phyloP scores from a whole-genome alignment of 2,329 filamentous ascomycete genomes.

The Colletotrichum aenigma region DNA sequence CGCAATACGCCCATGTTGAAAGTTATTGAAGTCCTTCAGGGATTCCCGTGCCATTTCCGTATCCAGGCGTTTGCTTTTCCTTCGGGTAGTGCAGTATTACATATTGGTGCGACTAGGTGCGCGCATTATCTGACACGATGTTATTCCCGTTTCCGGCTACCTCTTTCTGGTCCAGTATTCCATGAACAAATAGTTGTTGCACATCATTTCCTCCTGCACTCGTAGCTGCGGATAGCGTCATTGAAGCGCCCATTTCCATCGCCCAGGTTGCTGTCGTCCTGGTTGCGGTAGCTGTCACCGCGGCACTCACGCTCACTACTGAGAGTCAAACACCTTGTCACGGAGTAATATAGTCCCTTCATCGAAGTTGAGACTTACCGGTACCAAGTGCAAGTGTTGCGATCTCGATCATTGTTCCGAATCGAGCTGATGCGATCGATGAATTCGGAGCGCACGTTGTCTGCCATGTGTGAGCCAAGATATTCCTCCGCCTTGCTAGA shows the following conservation, averaged over 20 bases:
- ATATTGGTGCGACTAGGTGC: not conserved
- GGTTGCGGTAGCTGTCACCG: not conserved
- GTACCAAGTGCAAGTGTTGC: not conserved
- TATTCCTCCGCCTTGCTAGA: not conserved
- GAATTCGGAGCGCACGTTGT: not conserved
- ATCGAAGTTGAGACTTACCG: not conserved
- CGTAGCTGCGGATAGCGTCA: not conserved
- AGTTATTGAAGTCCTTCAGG: not conserved
- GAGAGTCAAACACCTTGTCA: not conserved
- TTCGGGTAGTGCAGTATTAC: not conserved
- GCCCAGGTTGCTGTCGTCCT: not conserved
- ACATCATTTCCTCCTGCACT: not conserved
- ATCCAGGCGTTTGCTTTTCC: not conserved
- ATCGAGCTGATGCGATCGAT: not conserved
- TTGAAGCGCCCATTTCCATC: constrained; percentile 1
- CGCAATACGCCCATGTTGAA: not conserved
- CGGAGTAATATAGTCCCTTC: not conserved
- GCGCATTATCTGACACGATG: not conserved
- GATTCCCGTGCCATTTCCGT: not conserved
- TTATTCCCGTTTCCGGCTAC: not conserved
- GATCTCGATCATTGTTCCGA: not conserved
- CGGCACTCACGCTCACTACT: not conserved
- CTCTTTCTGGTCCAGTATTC: not conserved
- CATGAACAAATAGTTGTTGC: too few species aligned
- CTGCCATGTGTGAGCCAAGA: not conserved